A percentile compares a stretch with the other conserved stretches of the same genome.
Evolutionary conservation across 2,329 filamentous ascomycete species (phyloP).

Genomic region (Sclerotinia borealis): DNA sequence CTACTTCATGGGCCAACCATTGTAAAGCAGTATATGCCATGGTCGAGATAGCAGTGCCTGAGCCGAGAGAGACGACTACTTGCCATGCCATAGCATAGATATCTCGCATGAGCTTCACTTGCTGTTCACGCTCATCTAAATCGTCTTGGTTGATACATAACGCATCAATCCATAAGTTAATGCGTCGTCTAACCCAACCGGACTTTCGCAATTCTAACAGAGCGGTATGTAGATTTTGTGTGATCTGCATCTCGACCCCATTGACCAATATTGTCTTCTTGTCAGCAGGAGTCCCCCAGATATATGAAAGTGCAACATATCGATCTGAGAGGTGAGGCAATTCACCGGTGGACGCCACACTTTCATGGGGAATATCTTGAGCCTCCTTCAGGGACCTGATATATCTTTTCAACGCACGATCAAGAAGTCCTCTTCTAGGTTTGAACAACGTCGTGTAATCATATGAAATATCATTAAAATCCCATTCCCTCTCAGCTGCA

Average conservation of each 20-base stretch:
- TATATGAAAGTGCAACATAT: conserved; percentile 6
- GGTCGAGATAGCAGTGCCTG: neutral
- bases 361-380: neutral
- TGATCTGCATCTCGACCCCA: conserved; percentile 1
- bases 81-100: conserved; percentile 12
- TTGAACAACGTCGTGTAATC: conserved; percentile 2
- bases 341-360: too few species aligned
- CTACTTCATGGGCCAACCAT: conserved; percentile 2
- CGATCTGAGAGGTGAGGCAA: neutral
- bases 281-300: neutral
- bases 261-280: conserved; percentile 6
- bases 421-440: neutral
- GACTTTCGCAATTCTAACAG: neutral
- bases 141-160: conserved; percentile 17
- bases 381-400: neutral
- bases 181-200: neutral
- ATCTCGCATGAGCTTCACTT: conserved; percentile 13
- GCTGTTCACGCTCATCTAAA: conserved; percentile 10
- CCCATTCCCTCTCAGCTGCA: neutral
- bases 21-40: neutral
- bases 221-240: neutral
- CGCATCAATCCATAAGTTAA: conserved; percentile 14
- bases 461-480: neutral
- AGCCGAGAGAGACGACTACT: conserved; percentile 1
- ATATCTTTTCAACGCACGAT: neutral